Evolutionary conservation across 805 yeast genomes (phyloP), one percentile per base, ranked within the genome.

Genomic region (Candida multigemmis): DNA sequence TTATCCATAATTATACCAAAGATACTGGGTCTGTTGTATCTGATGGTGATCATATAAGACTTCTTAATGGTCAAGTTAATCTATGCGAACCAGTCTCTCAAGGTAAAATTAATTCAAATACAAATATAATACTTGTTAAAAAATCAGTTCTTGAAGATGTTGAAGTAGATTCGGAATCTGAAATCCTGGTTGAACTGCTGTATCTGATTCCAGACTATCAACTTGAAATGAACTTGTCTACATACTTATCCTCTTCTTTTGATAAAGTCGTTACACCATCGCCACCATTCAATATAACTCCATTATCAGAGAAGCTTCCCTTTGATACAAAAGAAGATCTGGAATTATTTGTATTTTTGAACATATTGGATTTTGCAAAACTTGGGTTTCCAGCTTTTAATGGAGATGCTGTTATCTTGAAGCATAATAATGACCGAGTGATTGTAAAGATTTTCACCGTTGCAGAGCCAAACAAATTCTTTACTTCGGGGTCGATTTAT

Each of bases 41-140:
- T 16, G 65, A 59, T 24, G 69, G 66, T 14, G 72, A 67, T 33
- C 26, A 39, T 6, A 49, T 69, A 2, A 48, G 69, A 12, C 48
- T 46, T 4, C 40, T 72, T 12, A 64, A 65, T 35, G 80, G 80
- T 12, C 41, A 42, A 5, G 65, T 83, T 3, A 39, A 69, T 3
- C 63, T 76, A 14, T 72, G 85, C 45, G 93, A 82, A 38, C 94
- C 94, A 0, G 63, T 72, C 2, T 71, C 68, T 22, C 93, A 82
- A 44, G 94, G 94, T 1, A 37, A 46, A 5, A 40, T 79, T 1
- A 47, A 53, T 12, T 30, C 36, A 2, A 47, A 50, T 2, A 75
- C 89, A 0, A 56, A 56, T n/a, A 51, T 83, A 3, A 65, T 75
- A 3, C 50, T 81, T 16, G 67, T 76, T 11, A 67, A 63, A 9